Base-by-base conservation (phyloP, 495 filamentous ascomycete genomes). In the Neurospora sublineolata region DNA sequence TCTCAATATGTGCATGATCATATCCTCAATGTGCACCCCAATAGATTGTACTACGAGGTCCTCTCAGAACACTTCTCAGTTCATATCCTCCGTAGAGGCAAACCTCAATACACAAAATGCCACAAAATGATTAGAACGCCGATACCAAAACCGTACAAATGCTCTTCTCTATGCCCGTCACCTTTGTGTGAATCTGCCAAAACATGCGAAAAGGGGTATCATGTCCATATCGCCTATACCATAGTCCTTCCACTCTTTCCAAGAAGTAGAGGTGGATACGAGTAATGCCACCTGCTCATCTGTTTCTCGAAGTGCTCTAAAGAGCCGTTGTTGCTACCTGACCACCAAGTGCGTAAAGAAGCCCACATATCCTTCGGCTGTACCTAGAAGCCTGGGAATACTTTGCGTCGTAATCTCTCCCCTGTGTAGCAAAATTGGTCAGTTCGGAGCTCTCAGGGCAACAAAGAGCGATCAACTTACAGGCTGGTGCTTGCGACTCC, bases 311-410 rank as follows among this genome's bases (percentile, higher is more conserved):
- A 16, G 27, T 27, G 23, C 52, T 64, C 27, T 33, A 33, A 36
- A 64, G 52, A 64, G 27, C 27, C 27, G 5, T 64, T 33, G 27
- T 33, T 64, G 42, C n/a, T 46, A 64, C 14, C 52, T 14, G 52
- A 33, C 52, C 23, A 23, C 23, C 52, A 27, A 33, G 27, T 64
- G 52, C 52, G 52, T 14, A 36, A 30, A 14, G 30, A 64, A 18
- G 27, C 52, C 14, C 12, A 64, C 12, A 33, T 36, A 64, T 64
- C 52, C 27, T 16, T 30, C 52, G 52, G 52, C 52, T 64, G 52
- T 33, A 30, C 52, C 23, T 68, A 38, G 69, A 79, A 79, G 1
- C 77, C 77, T 4, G 77, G 77, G 52, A 79, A 80, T 18, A 79
- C 67, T 42, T 70, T 77, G 30, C 44, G 68, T 37, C 74, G 71